Base-by-base conservation (phyloP, 495 filamentous ascomycete species). In the Tuber magnatum region DNA sequence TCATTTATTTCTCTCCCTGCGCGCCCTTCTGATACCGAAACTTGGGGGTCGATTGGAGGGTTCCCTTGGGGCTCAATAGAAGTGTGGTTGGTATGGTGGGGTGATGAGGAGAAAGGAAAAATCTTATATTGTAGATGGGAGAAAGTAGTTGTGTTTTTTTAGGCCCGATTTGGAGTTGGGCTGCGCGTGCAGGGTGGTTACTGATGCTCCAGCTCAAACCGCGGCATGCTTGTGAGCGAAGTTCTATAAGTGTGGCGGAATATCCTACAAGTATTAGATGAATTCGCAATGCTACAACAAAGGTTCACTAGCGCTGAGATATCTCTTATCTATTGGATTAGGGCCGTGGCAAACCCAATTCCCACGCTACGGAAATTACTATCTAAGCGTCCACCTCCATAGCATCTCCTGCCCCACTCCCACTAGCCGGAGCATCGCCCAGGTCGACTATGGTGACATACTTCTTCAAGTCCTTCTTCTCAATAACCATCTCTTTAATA, bases 391-490 rank as follows among this genome's bases (percentile, higher is more conserved):
- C 95, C 48, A 99, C 89, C 81, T 99, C 96, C 96, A 99, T 99
- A 85, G 89, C 92, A 87, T 97, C 94, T 40, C 89, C 92, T 1
- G 69, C 69, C 43, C 46, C 74, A 32, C 75, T 74, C 39, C 86
- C 85, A 68, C 85, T 86, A 42, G 88, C 83, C 79, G 90, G 89
- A 39, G 86, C 86, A 77, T 87, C 86, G 74, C 87, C 84, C 74
- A 97, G 83, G 79, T 97, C 95, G 79, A 97, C 91, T 69, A 99
- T 91, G 18, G 92, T 95, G 73, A 98, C 91, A 84, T 93, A 97
- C 84, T 97, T 97, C 83, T 91, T 92, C 81, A 99, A 92, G 80
- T 98, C 94, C 84, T 94, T 91, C 85, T 91, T 93, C 81, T 87
- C 92, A 78, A 97, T 94, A 75, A 97, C 86, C 86, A 93, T 94